Evolutionary conservation across 2,329 filamentous ascomycete species (phyloP).

Genomic region (Hysterium pulicare): DNA sequence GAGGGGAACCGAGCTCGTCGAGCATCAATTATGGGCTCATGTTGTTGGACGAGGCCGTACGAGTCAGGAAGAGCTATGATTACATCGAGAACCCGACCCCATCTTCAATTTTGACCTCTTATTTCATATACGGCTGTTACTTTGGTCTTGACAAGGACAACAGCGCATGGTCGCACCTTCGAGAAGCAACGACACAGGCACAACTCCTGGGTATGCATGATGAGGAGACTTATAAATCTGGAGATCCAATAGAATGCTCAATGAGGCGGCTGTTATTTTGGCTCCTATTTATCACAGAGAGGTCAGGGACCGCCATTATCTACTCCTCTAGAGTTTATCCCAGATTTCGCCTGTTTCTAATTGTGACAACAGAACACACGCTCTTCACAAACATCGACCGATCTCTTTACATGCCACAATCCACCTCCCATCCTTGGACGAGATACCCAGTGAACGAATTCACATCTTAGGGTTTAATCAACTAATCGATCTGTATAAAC

Average conservation of each 20-base stretch:
- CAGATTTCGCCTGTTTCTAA: neutral
- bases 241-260: conserved; percentile 51
- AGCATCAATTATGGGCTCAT: conserved; percentile 49
- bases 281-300: conserved; percentile 61
- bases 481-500: conserved; percentile 59
- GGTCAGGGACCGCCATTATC: conserved; percentile 44
- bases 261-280: conserved; percentile 58
- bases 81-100: conserved; percentile 56
- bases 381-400: conserved; percentile 61
- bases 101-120: conserved; percentile 59
- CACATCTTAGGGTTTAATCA: conserved; percentile 59
- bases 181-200: conserved; percentile 59
- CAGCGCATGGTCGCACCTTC: conserved; percentile 61
- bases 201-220: conserved; percentile 59
- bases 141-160: conserved; percentile 61
- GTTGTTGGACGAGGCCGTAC: conserved; percentile 57
- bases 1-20: conserved; percentile 42
- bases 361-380: conserved; percentile 55
- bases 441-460: conserved; percentile 52
- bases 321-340: neutral
- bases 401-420: conserved; percentile 61
- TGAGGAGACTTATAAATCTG: conserved; percentile 52
- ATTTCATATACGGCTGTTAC: conserved; percentile 59
- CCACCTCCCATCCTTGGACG: conserved; percentile 48
- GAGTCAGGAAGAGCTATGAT: conserved; percentile 55